Evolutionary conservation across 163 green algal genomes (phyloP).

Genomic region (Volvox carteri): DNA sequence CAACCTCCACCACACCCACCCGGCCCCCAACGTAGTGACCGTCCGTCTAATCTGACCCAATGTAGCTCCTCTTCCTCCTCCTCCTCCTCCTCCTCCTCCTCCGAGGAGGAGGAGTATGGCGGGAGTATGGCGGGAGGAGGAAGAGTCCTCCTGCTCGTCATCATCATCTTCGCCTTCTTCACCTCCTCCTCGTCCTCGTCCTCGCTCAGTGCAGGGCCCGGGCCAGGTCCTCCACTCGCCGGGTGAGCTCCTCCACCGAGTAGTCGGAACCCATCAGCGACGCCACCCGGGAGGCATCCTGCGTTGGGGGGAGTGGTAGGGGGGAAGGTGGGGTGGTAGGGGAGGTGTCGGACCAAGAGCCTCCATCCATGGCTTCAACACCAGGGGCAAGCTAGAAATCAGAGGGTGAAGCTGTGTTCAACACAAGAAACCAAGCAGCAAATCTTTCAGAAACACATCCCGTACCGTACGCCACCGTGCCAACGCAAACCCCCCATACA

Average conservation of each 20-base stretch:
- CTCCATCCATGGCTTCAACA: no score
- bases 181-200: neutral
- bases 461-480: neutral
- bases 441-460: neutral
- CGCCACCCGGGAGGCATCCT: constrained; percentile 58
- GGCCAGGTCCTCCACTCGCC: constrained; percentile 65
- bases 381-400: neutral
- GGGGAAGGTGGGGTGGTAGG: neutral
- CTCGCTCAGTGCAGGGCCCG: constrained; percentile 54
- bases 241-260: constrained; percentile 59
- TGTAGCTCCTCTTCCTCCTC: no score
- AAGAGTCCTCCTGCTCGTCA: no score
- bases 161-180: no score
- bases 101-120: no score
- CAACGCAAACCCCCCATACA: no score
- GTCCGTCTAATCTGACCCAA: no score
- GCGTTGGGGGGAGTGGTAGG: neutral
- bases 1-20: no score
- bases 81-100: no score
- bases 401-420: neutral
- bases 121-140: no score
- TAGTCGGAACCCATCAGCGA: constrained; percentile 58
- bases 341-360: neutral
- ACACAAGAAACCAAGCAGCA: neutral
- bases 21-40: no score